phyloP scores from a whole-genome alignment of 805 yeast genomes.

The Clavispora phyllophila region DNA sequence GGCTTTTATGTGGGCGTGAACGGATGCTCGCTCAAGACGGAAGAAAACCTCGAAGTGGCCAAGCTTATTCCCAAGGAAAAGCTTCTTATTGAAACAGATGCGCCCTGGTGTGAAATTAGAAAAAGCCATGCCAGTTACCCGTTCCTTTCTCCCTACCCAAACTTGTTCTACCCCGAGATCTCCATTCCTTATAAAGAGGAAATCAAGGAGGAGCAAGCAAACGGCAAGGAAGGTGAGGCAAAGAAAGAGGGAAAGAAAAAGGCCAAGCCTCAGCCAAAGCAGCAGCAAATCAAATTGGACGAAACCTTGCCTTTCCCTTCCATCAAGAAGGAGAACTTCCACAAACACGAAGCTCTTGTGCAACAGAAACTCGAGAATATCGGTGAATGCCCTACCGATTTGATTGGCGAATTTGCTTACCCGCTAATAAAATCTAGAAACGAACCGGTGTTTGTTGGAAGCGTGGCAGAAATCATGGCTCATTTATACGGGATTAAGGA shows the following conservation, averaged over 20 bases:
- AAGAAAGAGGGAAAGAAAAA: conserved; percentile 1
- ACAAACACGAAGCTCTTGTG: conserved; percentile 24
- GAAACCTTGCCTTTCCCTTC: conserved; percentile 56
- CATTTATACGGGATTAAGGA: conserved; percentile 24
- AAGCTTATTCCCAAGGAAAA: conserved; percentile 61
- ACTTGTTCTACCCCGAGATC: conserved; percentile 46
- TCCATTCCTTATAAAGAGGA: conserved; percentile 1
- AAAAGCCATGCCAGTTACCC: conserved; percentile 73
- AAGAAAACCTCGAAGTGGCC: conserved; percentile 67
- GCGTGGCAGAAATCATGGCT: conserved; percentile 57
- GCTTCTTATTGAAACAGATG: conserved; percentile 86
- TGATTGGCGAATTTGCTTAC: conserved; percentile 22
- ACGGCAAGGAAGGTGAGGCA: neutral
- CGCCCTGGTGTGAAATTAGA: conserved; percentile 97
- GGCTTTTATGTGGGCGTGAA: conserved; percentile 78
- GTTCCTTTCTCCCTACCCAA: conserved; percentile 52
- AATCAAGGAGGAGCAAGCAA: conserved; percentile 1
- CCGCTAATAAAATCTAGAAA: conserved; percentile 77
- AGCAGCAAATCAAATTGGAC: conserved; percentile 34
- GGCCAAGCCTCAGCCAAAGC: conserved; percentile 14
- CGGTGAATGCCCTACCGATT: conserved; percentile 5
- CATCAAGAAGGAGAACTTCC: conserved; percentile 60
- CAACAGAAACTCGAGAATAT: conserved; percentile 13
- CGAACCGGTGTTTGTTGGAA: conserved; percentile 85
- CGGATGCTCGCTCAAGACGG: conserved; percentile 85